Conservation (phyloP, 164 flowering plant species). For the Stephania japonica region DNA sequence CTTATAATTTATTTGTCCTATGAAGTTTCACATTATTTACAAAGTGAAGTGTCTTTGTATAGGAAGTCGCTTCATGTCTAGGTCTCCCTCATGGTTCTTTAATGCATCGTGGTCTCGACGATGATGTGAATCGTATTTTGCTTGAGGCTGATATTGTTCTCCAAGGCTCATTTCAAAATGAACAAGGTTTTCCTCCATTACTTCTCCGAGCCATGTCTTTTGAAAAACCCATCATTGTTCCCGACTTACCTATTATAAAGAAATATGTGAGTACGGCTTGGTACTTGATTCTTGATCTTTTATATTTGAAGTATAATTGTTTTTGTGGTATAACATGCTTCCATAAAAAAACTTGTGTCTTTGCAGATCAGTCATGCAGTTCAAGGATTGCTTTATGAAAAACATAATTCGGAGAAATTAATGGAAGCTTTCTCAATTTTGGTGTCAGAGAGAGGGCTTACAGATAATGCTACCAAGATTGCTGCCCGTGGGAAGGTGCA, state of each 20-base stretch:
- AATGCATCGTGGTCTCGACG: constrained; percentile 62
- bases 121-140: constrained; percentile 59
- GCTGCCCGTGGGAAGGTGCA: constrained; percentile 68
- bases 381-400: constrained; percentile 59
- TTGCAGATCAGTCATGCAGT: constrained; percentile 71
- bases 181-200: constrained; percentile 83
- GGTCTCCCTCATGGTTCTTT: constrained; percentile 64
- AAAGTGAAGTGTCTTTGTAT: constrained; percentile 18
- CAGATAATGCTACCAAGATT: no score
- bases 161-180: constrained; percentile 80
- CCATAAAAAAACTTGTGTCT: constrained; percentile 8
- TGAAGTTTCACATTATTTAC: neutral
- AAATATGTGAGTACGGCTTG: constrained; percentile 58
- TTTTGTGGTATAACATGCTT: neutral
- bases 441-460: constrained; percentile 56
- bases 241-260: constrained; percentile 63
- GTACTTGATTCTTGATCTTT: neutral
- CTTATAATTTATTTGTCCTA: no score
- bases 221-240: constrained; percentile 68
- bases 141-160: constrained; percentile 83
- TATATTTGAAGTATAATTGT: neutral
- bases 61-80: constrained; percentile 70
- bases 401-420: constrained; percentile 57
- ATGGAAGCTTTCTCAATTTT: constrained; percentile 59
- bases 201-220: constrained; percentile 84